A percentile compares a stretch with the other conserved stretches of the same genome.
These are phyloP conservation scores for Clarireedia paspali DNA, from an alignment of 2,329 filamentous ascomycete genomes.

Conservation along the genomic window DNA sequence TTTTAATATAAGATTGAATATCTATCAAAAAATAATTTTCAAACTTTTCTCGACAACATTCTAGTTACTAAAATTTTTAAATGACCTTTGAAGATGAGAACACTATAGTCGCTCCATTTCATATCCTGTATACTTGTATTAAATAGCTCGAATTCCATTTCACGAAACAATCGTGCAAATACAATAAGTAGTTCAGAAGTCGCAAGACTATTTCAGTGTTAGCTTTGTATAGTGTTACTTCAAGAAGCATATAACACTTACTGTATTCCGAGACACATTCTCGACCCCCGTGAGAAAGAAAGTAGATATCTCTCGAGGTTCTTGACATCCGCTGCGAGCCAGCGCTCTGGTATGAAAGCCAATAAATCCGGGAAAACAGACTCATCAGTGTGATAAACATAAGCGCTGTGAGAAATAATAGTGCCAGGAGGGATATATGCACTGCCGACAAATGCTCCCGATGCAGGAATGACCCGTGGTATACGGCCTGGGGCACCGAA, in stretches of 20 bases:
- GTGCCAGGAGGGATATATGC: conserved; percentile 37
- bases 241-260: no score
- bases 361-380: background rate
- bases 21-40: no score
- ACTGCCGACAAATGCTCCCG: conserved; percentile 35
- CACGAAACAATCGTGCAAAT: background rate
- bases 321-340: background rate
- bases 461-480: conserved; percentile 36
- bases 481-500: conserved; percentile 36
- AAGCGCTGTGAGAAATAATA: conserved; percentile 35
- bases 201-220: background rate
- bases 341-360: background rate
- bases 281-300: background rate
- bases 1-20: no score
- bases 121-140: background rate
- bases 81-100: background rate
- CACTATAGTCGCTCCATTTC: background rate
- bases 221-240: no score
- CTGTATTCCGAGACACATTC: background rate
- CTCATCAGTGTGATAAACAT: conserved; percentile 19
- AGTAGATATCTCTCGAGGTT: background rate
- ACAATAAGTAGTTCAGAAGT: background rate
- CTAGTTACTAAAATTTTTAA: background rate
- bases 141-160: background rate
- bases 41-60: no score